Evolutionary conservation across 768 basidiomycete species (phyloP), one percentile per base, ranked within the genome.

Genomic region (Tylopilus plumbeoviolaceoides): DNA sequence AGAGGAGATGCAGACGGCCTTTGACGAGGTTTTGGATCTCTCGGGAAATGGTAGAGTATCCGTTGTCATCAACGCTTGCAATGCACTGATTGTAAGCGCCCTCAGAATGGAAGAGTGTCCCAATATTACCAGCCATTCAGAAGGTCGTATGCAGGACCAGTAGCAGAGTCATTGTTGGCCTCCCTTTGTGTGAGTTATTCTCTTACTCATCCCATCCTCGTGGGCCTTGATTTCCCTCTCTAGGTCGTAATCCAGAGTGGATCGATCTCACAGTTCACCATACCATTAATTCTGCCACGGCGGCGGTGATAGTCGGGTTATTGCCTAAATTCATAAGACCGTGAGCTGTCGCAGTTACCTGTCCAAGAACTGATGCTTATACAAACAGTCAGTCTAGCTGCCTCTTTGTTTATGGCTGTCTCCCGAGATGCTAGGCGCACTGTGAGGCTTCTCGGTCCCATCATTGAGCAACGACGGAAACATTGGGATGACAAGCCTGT

Each of bases 151-250:
- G 71, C 33, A 69, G 76, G 31, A 64, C 70, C 2, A 49, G n/a
- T 25, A 53, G 47, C 31, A 53, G 51, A 23, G 43, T 73, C 0
- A 77, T 82, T 48, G 75, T 82, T 6, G 82, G 80, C 0, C 62
- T 73, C 28, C 77, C 78, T 1, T 45, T 77, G 0, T 81, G 80
- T 78, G 41, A 28, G 73, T 66, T 30, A 9, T 11, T n/a, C 18
- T 2, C 5, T 1, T 27, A 9, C 7, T n/a, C 36, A 1, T 23
- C 23, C 23, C 5, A 23, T 23, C 20, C 43, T 10, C 30, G 5
- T 15, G 4, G 48, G 12, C n/a, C 1, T 4, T 14, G 28, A 17
- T 18, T 20, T 23, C 23, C 7, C 44, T 27, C 11, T 15, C 9
- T 43, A 50, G 49, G 49, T 18, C 49, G 33, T 12, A 17, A 54